Base-by-base conservation (phyloP, 495 filamentous ascomycete genomes). In the Penicillium pulvis region DNA sequence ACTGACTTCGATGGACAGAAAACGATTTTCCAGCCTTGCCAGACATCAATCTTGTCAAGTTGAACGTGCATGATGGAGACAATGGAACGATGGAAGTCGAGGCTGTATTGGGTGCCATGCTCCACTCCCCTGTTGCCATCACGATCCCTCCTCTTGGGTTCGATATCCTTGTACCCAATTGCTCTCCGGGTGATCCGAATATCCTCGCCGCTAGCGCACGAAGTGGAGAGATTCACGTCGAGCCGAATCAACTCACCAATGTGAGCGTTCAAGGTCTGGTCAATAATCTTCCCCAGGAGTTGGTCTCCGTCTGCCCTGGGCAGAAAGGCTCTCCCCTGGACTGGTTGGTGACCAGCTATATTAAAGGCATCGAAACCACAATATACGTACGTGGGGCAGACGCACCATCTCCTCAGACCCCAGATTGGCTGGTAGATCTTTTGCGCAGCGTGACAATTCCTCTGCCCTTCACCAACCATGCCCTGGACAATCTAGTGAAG, bases 401-500 rank as follows among this genome's bases (percentile, higher is more conserved):
- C 51, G 71, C 84, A 30, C 85, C 90, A n/a, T 79, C 42, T 24
- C 64, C 75, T 14, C 79, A 83, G 17, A 89, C 89, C 0, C 93
- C 94, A 2, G 74, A 75, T 26, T 98, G 94, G 94, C 76, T 97
- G 49, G 81, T 82, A 0, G 85, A 92, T 51, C 78, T 98, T 19
- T 77, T 97, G 19, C 86, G 84, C 48, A 91, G 87, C 65, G 81
- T 97, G 62, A 92, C 88, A 5, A 80, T 98, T 8, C 93, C 93
- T 3, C 76, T 97, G 39, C 85, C 90, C 8, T 90, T 97, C 49
- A 89, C 90, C 0, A 92, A 91, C 17, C 83, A 87, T 55, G 83
- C 84, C 3, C 83, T 97, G 62, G 91, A 90, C 51, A 85, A 90
- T 60, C 67, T 96, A 19, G 87, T 98, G 68, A 87, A 85, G 56